These are phyloP conservation scores for Mrakiaceae sp. DNA, from an alignment of 1,284 basidiomycete genomes.

Conservation along the genomic window DNA sequence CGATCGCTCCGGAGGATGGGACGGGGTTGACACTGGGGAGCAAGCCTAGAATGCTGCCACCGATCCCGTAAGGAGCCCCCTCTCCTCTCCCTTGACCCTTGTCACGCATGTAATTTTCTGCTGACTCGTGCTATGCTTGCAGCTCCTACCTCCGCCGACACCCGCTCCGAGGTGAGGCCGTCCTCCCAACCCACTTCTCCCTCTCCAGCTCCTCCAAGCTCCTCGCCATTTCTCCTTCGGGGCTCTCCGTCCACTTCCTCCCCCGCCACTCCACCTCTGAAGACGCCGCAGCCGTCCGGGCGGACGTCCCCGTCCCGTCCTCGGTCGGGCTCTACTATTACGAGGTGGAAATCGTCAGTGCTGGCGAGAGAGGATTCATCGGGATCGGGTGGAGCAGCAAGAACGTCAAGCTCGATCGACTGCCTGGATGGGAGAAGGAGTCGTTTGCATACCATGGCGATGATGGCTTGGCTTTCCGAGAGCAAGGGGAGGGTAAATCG, in stretches of 20 bases:
- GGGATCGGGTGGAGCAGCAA: conserved; percentile 55
- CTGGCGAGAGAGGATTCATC: conserved; percentile 74
- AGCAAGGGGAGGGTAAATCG: conserved; percentile 55
- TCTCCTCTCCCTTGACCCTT: no score
- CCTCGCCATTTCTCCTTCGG: conserved; percentile 2
- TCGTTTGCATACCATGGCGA: conserved; percentile 96
- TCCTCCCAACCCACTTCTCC: conserved; percentile 2
- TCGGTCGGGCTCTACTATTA: conserved; percentile 83
- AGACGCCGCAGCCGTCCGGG: conserved; percentile 68
- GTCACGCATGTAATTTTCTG: no score
- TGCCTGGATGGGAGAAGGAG: conserved; percentile 78
- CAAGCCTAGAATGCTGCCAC: no score
- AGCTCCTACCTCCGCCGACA: conserved; percentile 1
- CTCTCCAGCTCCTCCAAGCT: not conserved
- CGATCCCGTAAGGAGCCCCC: no score
- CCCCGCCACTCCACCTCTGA: conserved; percentile 42
- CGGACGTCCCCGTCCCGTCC: conserved; percentile 60
- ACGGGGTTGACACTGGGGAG: no score
- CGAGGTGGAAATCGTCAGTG: conserved; percentile 67
- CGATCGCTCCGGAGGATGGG: no score
- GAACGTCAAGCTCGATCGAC: conserved; percentile 52
- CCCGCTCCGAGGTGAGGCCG: not conserved
- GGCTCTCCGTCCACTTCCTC: conserved; percentile 26
- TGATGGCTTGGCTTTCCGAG: conserved; percentile 67
- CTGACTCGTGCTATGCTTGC: not conserved